Evolutionary conservation across 805 yeast species (phyloP).

Genomic region (Pichia membranifaciens): DNA sequence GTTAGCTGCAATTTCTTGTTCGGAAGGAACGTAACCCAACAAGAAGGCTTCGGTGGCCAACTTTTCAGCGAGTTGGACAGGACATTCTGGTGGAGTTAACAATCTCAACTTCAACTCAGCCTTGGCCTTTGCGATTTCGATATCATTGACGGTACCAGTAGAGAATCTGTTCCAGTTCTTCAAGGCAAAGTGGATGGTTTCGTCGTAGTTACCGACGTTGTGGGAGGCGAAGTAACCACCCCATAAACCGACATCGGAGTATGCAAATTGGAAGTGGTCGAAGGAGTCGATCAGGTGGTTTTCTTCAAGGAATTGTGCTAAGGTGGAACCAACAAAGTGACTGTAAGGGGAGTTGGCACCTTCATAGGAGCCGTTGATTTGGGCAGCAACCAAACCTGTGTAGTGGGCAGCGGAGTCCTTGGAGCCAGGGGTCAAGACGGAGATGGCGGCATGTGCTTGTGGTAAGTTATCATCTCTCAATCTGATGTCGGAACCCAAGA

Average conservation of each 20-base stretch:
- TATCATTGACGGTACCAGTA: slow-evolving; percentile 59
- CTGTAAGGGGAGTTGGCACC: slow-evolving; percentile 52
- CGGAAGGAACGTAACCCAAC: slow-evolving; percentile 56
- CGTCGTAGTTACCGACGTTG: slow-evolving; percentile 59
- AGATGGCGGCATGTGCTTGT: slow-evolving; percentile 70
- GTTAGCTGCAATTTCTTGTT: slow-evolving; percentile 51
- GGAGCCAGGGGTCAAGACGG: slow-evolving; percentile 65
- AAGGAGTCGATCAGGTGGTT: slow-evolving; percentile 68
- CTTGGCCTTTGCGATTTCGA: slow-evolving; percentile 76
- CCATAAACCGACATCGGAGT: slow-evolving; percentile 78
- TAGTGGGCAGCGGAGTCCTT: slow-evolving; percentile 54
- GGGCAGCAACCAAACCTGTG: slow-evolving; percentile 69
- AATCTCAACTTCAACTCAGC: slow-evolving; percentile 60
- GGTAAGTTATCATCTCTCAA: slow-evolving; percentile 84
- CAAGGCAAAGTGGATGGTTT: slow-evolving; percentile 71
- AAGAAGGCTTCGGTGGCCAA: slow-evolving; percentile 57
- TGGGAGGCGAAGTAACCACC: slow-evolving; percentile 68
- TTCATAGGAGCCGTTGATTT: slow-evolving; percentile 49
- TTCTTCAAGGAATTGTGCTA: slow-evolving; percentile 62
- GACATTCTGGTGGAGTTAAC: slow-evolving; percentile 39
- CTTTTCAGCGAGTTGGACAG: slow-evolving; percentile 36
- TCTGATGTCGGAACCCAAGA: slow-evolving; percentile 84
- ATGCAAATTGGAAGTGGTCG: slow-evolving; percentile 66
- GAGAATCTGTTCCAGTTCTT: slow-evolving; percentile 87
- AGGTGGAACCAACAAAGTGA: slow-evolving; percentile 58